A percentile compares a stretch with the other conserved stretches of the same genome.
These are phyloP conservation scores for Myriosclerotinia duriaeana DNA, from an alignment of 2,329 filamentous ascomycete genomes.

Conservation along the genomic window DNA sequence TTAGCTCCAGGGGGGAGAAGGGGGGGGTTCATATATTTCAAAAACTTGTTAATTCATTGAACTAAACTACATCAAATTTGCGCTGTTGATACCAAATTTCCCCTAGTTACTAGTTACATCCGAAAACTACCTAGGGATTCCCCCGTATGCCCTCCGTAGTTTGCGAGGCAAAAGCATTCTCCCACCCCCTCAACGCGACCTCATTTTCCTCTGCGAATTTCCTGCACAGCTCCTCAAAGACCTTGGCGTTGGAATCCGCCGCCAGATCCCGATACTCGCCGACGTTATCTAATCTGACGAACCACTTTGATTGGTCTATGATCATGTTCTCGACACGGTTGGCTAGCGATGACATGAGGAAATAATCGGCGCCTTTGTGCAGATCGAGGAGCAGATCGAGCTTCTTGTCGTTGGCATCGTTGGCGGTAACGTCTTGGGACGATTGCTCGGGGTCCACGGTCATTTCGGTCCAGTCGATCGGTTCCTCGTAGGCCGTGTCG, in stretches of 20 bases:
- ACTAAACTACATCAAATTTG: not conserved
- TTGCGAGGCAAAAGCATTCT: not conserved
- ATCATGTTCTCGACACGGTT: constrained; percentile 32
- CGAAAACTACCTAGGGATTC: not conserved
- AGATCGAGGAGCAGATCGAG: constrained; percentile 33
- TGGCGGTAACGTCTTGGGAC: constrained; percentile 20
- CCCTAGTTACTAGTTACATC: not conserved
- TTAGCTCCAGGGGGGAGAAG: no score
- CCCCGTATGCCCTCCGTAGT: not conserved
- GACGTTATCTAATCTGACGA: constrained; percentile 34
- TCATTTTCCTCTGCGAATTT: constrained; percentile 27
- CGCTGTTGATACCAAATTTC: not conserved
- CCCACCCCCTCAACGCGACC: not conserved
- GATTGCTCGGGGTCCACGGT: constrained; percentile 16
- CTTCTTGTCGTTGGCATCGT: constrained; percentile 27
- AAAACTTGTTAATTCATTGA: not conserved
- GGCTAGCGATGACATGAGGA: constrained; percentile 28
- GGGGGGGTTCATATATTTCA: no score
- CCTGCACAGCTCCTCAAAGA: constrained; percentile 26
- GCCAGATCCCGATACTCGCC: constrained; percentile 24
- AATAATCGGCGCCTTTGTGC: constrained; percentile 34
- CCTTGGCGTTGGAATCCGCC: constrained; percentile 21
- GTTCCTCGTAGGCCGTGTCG: constrained; percentile 8
- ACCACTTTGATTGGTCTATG: constrained; percentile 25
- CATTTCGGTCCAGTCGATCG: constrained; percentile 16